Percentiles rank a stretch among this genome's conserved stretches.
These are phyloP conservation scores for Yamadazyma takamatsuzukensis DNA, from an alignment of 805 yeast genomes.

Conservation along the genomic window DNA sequence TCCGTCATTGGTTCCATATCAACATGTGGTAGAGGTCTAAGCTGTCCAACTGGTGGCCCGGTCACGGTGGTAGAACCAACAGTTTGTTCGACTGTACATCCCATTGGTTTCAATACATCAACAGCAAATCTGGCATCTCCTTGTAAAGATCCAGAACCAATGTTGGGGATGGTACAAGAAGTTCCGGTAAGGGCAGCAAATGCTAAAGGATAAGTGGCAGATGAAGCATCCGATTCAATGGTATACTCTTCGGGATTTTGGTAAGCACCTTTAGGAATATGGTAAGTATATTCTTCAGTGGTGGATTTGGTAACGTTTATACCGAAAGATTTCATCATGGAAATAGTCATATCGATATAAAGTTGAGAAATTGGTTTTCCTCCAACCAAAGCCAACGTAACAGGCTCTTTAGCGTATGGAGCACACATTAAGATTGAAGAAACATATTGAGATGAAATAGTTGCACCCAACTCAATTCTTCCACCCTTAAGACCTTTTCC, in stretches of 20 bases:
- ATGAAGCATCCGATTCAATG: constrained; percentile 94
- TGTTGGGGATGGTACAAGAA: constrained; percentile 88
- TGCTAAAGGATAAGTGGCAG: constrained; percentile 97
- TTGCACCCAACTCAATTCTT: constrained; percentile 87
- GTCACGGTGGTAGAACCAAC: constrained; percentile 85
- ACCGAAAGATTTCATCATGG: constrained; percentile 92
- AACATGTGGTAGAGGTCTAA: constrained; percentile 68
- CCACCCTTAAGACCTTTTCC: constrained; percentile 83
- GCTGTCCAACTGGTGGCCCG: constrained; percentile 72
- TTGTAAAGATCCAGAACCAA: constrained; percentile 87
- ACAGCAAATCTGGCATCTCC: constrained; percentile 97
- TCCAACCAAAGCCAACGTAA: constrained; percentile 83
- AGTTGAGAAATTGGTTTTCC: constrained; percentile 96
- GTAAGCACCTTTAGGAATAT: constrained; percentile 82
- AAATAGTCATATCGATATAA: constrained; percentile 95
- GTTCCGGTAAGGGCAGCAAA: constrained; percentile 96
- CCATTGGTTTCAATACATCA: constrained; percentile 93
- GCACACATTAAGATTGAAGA: constrained; percentile 97
- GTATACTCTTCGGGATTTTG: constrained; percentile 79
- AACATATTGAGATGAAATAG: constrained; percentile 95
- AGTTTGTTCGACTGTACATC: constrained; percentile 82
- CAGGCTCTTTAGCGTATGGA: constrained; percentile 88
- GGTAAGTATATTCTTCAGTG: constrained; percentile 79
- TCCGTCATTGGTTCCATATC: constrained; percentile 99
- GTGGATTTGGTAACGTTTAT: constrained; percentile 65